Evolutionary conservation across 2,329 filamentous ascomycete species (phyloP).

Genomic region (Aspergillus sp.): DNA sequence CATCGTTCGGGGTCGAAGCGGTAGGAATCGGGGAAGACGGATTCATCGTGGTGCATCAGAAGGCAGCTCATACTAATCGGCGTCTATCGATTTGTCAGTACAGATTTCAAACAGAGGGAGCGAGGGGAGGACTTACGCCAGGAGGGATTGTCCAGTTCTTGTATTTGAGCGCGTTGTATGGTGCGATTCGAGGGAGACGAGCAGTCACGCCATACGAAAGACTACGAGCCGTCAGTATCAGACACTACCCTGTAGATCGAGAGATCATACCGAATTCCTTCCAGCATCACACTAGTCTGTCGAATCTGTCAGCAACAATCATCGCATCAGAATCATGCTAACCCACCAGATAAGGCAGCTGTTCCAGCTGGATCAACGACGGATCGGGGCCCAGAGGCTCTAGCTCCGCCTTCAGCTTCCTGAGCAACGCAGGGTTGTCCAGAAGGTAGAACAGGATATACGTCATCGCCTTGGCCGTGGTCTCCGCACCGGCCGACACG

Average conservation of each 20-base stretch:
- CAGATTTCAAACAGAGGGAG: too few relatives aligned
- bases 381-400: constrained; percentile 9
- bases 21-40: constrained; percentile 35
- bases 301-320: not conserved
- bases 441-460: constrained; percentile 20
- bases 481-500: constrained; percentile 31
- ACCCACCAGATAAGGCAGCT: constrained; percentile 28
- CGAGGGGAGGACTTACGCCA: constrained; percentile 19
- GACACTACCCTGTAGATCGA: not conserved
- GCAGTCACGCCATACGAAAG: constrained; percentile 26
- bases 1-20: constrained; percentile 39
- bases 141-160: constrained; percentile 32
- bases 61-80: constrained; percentile 39
- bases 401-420: constrained; percentile 19
- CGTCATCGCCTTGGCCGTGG: constrained; percentile 27
- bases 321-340: not conserved
- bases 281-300: constrained; percentile 27
- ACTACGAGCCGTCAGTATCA: constrained; percentile 8
- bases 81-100: constrained; percentile 14
- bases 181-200: constrained; percentile 29
- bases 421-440: constrained; percentile 15
- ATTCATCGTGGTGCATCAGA: constrained; percentile 34
- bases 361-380: constrained; percentile 24
- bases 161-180: constrained; percentile 26
- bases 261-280: constrained; percentile 23